Base-by-base conservation (phyloP, 2,329 filamentous ascomycete genomes). In the Pseudogymnoascus sp. region DNA sequence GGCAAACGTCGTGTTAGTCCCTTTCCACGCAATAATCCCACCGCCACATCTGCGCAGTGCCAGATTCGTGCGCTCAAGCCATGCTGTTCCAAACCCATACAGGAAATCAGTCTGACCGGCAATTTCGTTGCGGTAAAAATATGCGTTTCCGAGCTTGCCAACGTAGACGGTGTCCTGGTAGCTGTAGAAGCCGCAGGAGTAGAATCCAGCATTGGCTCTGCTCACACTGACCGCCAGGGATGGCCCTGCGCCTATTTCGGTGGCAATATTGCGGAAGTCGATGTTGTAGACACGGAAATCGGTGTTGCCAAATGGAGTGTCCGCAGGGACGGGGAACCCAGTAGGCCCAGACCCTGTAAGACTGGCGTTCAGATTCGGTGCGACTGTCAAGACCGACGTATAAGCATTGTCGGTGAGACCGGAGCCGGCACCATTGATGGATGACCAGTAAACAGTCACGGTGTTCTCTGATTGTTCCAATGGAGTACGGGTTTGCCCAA, bases 161-260 rank as follows among this genome's bases (percentile, higher is more conserved):
- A 88, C 72, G 68, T 88, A 89, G 3, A 88, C 84, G 6, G 87
- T 89, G 66, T 89, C 87, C 73, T 89, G 87, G 69, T 86, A 89
- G 64, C 82, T 85, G 69, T 86, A 86, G 68, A 89, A 84, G 0
- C 85, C 84, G 56, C 83, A 86, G 56, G 82, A 82, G 70, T 89
- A 89, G 70, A 89, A 89, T 0, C 85, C 84, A 0, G 84, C 80
- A 69, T 89, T 89, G 0, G 87, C 85, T 49, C 84, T 81, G 65
- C 82, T 83, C 4, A 88, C 77, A 16, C 81, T 84, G 5, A 88
- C 69, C 0, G 86, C 86, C 42, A 88, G 79, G 3, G 81, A 78
- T 0, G 86, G 87, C 0, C 85, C 85, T 37, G 78, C 78, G 1
- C 80, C 73, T 67, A 62, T 62, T 42, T 63, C 16, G 21, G 59